Conservation (phyloP, 768 basidiomycete species). For the Suillus plorans region DNA sequence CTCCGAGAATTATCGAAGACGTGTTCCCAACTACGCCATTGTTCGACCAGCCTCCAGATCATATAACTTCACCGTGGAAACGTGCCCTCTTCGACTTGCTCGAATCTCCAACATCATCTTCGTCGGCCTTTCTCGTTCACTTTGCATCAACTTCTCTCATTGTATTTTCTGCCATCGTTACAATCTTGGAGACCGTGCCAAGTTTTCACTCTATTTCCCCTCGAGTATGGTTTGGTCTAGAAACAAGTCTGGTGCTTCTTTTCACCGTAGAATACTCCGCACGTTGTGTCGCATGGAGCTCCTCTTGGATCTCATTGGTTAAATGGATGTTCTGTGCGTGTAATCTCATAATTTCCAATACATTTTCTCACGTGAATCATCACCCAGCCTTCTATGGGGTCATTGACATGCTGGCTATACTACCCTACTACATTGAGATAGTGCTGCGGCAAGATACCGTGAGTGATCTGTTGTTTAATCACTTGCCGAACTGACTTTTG, state of each 20-base stretch:
- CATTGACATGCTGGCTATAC: constrained; percentile 80
- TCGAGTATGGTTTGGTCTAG: constrained; percentile 82
- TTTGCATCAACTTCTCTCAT: constrained; percentile 71
- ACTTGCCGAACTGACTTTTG: not conserved
- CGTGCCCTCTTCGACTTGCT: constrained; percentile 66
- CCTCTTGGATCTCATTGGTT: constrained; percentile 55
- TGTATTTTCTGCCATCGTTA: constrained; percentile 70
- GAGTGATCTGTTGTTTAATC: constrained; percentile 23
- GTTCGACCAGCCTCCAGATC: constrained; percentile 33
- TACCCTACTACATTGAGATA: constrained; percentile 89
- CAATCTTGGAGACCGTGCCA: constrained; percentile 78
- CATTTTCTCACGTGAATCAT: constrained; percentile 5
- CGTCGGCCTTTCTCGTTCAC: constrained; percentile 75
- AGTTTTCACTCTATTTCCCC: constrained; percentile 68
- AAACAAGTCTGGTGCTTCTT: constrained; percentile 78
- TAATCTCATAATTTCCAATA: not conserved
- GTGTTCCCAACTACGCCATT: constrained; percentile 37
- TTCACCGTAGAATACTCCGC: constrained; percentile 86
- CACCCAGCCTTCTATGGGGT: constrained; percentile 76
- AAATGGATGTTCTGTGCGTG: constrained; percentile 70
- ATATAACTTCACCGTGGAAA: constrained; percentile 50
- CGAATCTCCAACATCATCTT: constrained; percentile 77
- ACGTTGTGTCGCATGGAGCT: constrained; percentile 75
- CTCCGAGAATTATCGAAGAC: constrained; percentile 38
- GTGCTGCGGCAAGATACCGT: constrained; percentile 84